Evolutionary conservation across 768 basidiomycete species (phyloP).

Genomic region (Lactarius trivialis): DNA sequence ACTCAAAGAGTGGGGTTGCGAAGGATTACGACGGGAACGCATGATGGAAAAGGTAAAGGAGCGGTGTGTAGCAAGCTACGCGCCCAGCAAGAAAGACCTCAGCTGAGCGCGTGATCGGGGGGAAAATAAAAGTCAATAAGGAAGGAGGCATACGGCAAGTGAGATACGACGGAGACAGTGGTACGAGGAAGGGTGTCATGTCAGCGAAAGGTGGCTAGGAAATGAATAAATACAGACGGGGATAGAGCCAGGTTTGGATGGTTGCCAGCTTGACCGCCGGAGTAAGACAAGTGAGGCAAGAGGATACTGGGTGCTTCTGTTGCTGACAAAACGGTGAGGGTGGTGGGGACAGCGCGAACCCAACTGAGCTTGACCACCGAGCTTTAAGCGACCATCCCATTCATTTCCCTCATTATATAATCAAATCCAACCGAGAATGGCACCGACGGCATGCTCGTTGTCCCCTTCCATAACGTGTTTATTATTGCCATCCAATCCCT

Average conservation of each 20-base stretch:
- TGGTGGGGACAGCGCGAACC: not conserved
- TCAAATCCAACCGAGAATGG: not conserved
- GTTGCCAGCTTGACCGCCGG: not conserved
- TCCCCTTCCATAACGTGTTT: not conserved
- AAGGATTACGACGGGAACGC: slow-evolving; percentile 20
- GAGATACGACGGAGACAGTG: slow-evolving; percentile 9
- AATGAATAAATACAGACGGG: slow-evolving; percentile 1
- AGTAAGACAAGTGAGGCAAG: not conserved
- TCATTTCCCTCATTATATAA: slow-evolving; percentile 2
- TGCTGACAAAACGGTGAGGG: not conserved
- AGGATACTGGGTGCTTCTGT: not conserved
- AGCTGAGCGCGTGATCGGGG: slow-evolving; percentile 1
- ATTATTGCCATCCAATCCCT: not conserved
- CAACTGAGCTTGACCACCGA: not conserved
- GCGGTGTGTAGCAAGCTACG: not conserved
- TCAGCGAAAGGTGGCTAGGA: not conserved
- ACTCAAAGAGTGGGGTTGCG: slow-evolving; percentile 18
- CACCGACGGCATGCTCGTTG: not conserved
- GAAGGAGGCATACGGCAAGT: not conserved
- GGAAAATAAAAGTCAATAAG: not conserved
- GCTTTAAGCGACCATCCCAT: slow-evolving; percentile 6
- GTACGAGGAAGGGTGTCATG: not conserved
- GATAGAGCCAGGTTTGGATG: not conserved
- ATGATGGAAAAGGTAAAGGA: slow-evolving; percentile 2
- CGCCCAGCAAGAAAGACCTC: not conserved